These are phyloP conservation scores for Polymyxa betae DNA, from an alignment of 208 protist species.

Conservation along the genomic window DNA sequence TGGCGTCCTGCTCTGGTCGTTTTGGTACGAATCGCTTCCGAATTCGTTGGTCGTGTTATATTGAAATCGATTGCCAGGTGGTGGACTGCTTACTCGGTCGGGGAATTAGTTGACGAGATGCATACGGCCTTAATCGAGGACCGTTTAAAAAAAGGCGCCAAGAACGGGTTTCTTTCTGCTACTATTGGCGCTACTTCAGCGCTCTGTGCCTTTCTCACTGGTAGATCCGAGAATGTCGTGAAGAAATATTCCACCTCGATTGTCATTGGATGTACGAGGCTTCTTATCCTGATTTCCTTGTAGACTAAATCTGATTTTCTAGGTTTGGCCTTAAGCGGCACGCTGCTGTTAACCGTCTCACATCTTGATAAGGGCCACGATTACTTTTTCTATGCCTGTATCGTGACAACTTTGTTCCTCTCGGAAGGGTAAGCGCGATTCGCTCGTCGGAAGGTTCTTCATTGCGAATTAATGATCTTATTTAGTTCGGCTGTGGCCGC, in stretches of 20 bases:
- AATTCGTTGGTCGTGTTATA: not conserved
- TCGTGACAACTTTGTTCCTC: not conserved
- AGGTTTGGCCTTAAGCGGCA: not conserved
- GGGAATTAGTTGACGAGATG: constrained; percentile 31
- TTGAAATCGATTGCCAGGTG: not conserved
- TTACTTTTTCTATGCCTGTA: not conserved
- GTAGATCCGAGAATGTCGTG: not conserved
- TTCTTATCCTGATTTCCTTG: too few relatives aligned
- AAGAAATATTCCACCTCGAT: not conserved
- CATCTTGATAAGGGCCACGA: not conserved
- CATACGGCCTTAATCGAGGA: not conserved
- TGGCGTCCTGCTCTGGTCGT: constrained; percentile 29
- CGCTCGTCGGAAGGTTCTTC: too few relatives aligned
- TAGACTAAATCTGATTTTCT: not conserved
- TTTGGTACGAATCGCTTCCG: not conserved
- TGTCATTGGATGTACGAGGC: not conserved
- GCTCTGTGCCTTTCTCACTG: not conserved
- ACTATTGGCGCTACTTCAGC: not conserved
- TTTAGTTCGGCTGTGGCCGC: constrained; percentile 8
- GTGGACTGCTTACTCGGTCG: constrained; percentile 32
- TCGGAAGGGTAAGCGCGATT: too few relatives aligned
- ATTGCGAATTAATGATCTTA: too few relatives aligned
- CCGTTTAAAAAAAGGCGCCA: not conserved
- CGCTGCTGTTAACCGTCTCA: not conserved
- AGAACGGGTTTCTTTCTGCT: constrained; percentile 19